phyloP scores from a whole-genome alignment of 2,329 filamentous ascomycete genomes.

The Penicillium paneum region DNA sequence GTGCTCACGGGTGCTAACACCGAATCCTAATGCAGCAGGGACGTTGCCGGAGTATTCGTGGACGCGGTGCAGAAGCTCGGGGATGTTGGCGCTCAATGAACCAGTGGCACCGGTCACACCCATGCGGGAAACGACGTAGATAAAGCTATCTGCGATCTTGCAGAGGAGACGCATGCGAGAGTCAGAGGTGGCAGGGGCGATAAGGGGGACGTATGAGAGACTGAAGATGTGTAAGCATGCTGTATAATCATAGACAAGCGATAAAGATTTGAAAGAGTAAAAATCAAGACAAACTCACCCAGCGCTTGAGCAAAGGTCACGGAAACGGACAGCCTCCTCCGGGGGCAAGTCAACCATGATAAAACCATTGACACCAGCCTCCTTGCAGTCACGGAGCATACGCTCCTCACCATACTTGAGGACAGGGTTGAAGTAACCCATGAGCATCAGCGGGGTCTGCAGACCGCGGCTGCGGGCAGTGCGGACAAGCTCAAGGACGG shows the following conservation, averaged over 20 bases:
- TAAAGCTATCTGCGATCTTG: conserved; percentile 95
- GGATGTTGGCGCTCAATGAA: conserved; percentile 74
- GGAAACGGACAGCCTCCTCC: conserved; percentile 83
- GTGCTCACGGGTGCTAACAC: conserved; percentile 92
- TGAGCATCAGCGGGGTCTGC: conserved; percentile 79
- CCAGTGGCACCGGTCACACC: conserved; percentile 91
- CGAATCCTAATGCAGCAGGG: conserved; percentile 90
- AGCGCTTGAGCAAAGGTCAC: conserved; percentile 33
- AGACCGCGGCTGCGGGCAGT: conserved; percentile 74
- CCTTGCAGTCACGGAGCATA: conserved; percentile 78
- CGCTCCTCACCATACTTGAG: conserved; percentile 90
- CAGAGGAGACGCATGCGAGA: conserved; percentile 92
- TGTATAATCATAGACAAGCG: background rate
- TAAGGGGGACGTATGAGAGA: conserved; percentile 93
- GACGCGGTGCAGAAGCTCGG: conserved; percentile 76
- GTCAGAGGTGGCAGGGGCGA: conserved; percentile 90
- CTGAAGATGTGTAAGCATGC: conserved; percentile 39
- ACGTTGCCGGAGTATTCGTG: conserved; percentile 89
- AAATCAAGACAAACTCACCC: conserved; percentile 24
- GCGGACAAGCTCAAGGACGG: conserved; percentile 78
- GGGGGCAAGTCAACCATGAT: conserved; percentile 95
- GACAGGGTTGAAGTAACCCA: conserved; percentile 99
- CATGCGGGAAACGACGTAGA: conserved; percentile 97
- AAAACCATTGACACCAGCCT: conserved; percentile 88
- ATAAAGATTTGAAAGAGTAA: background rate